Percentiles rank a stretch among this genome's conserved stretches.
These are phyloP conservation scores for Coemansia sp. DNA, from an alignment of 192 early-diverging fungal genomes.

Conservation along the genomic window DNA sequence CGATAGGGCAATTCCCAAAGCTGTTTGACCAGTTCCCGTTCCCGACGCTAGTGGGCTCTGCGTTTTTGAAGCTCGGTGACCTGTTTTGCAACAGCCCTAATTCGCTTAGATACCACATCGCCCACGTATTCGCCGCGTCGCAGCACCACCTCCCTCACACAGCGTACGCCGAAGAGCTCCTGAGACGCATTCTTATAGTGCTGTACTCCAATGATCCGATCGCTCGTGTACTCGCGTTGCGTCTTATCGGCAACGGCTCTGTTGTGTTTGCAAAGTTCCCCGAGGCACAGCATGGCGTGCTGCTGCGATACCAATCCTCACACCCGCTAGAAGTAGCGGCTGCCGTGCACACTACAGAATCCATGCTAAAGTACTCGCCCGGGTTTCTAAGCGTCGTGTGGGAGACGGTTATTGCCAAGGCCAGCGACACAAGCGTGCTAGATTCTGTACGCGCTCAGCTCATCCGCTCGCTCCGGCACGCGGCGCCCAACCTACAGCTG, in stretches of 20 bases:
- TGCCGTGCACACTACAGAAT: constrained; percentile 52
- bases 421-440: constrained; percentile 25
- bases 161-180: constrained; percentile 50
- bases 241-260: constrained; percentile 53
- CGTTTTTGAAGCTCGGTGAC: constrained; percentile 58
- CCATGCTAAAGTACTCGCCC: constrained; percentile 51
- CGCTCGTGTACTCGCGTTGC: constrained; percentile 55
- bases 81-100: constrained; percentile 52
- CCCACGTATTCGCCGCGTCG: constrained; percentile 46
- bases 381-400: constrained; percentile 51
- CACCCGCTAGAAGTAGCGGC: constrained; percentile 57
- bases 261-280: constrained; percentile 49
- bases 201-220: constrained; percentile 57
- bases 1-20: constrained; percentile 54
- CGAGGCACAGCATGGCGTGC: constrained; percentile 57
- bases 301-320: constrained; percentile 50
- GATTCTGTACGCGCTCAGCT: constrained; percentile 46
- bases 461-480: constrained; percentile 51
- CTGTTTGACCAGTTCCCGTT: constrained; percentile 59
- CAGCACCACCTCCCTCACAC: constrained; percentile 49
- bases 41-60: constrained; percentile 55
- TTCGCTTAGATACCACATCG: constrained; percentile 55
- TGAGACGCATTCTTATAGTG: constrained; percentile 52
- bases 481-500: constrained; percentile 45
- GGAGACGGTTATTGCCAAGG: constrained; percentile 50